Conservation (phyloP, 2,329 filamentous ascomycete genomes). For the Lomentospora prolificans region DNA sequence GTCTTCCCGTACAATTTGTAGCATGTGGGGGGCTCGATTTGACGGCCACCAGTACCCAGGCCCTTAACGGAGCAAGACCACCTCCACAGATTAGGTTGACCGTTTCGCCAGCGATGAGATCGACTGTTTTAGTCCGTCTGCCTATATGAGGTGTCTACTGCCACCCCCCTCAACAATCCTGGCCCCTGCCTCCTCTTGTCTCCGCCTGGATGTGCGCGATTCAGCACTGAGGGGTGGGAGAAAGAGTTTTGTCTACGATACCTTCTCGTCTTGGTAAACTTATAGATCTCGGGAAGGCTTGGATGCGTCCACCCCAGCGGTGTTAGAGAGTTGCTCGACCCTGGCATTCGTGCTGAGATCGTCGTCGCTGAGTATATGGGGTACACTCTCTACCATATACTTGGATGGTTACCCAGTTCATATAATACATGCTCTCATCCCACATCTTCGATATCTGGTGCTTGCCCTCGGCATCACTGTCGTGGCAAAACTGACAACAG, state of each 20-base stretch:
- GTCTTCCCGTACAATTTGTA: background rate
- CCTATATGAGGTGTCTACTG: background rate
- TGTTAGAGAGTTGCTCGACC: background rate
- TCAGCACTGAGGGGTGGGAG: background rate
- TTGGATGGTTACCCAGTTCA: background rate
- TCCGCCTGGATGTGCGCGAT: background rate
- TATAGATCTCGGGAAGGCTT: background rate
- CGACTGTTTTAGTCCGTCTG: background rate
- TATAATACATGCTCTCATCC: background rate
- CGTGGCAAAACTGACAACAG: background rate
- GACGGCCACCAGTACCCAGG: background rate
- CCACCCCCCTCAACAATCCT: background rate
- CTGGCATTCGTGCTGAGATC: background rate
- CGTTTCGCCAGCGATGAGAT: background rate
- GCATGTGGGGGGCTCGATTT: background rate
- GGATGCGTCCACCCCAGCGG: background rate
- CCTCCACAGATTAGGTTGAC: background rate
- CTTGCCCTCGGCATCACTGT: background rate
- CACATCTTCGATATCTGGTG: background rate
- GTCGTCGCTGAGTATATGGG: background rate
- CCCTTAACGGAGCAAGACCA: background rate
- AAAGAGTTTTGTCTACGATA: too few species aligned
- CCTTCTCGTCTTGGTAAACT: too few species aligned
- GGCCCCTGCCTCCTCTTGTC: background rate
- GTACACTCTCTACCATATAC: background rate